These are phyloP conservation scores for Venturia pyrina DNA, from an alignment of 2,329 filamentous ascomycete genomes.

Conservation along the genomic window DNA sequence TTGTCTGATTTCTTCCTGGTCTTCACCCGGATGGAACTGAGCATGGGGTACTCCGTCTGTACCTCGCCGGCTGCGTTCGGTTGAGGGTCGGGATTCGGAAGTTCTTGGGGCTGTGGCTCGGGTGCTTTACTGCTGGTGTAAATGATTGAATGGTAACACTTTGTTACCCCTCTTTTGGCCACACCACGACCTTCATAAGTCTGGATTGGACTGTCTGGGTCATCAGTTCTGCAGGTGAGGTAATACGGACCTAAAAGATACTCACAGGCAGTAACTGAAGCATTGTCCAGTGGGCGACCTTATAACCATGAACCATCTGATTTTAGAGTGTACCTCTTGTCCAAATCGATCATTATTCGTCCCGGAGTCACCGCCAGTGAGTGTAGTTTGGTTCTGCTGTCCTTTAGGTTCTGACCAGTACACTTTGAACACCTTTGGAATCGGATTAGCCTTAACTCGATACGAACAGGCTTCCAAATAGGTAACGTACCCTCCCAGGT, in stretches of 20 bases:
- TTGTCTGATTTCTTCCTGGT: constrained; percentile 13
- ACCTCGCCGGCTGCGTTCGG: not conserved
- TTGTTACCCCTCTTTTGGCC: constrained; percentile 14
- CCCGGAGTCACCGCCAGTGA: not conserved
- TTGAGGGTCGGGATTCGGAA: not conserved
- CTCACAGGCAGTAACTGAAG: constrained; percentile 16
- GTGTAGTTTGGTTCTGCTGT: not conserved
- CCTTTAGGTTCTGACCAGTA: not conserved
- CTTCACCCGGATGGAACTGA: constrained; percentile 15
- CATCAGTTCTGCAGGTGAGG: not conserved
- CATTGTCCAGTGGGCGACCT: not conserved
- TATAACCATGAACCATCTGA: constrained; percentile 7
- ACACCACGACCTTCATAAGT: constrained; percentile 18
- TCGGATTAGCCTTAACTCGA: not conserved
- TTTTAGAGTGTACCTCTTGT: not conserved
- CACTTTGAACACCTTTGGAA: not conserved
- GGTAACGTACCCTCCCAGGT: constrained; percentile 12
- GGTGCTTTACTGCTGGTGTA: not conserved
- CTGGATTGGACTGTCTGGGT: constrained; percentile 17
- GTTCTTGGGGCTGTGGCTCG: not conserved
- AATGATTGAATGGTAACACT: constrained; percentile 18
- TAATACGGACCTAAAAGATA: not conserved
- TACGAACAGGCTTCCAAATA: not conserved
- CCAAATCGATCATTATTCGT: not conserved
- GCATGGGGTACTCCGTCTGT: constrained; percentile 6